Base-by-base conservation (phyloP, 1,139 yeast genomes). In the Candida sp. region DNA sequence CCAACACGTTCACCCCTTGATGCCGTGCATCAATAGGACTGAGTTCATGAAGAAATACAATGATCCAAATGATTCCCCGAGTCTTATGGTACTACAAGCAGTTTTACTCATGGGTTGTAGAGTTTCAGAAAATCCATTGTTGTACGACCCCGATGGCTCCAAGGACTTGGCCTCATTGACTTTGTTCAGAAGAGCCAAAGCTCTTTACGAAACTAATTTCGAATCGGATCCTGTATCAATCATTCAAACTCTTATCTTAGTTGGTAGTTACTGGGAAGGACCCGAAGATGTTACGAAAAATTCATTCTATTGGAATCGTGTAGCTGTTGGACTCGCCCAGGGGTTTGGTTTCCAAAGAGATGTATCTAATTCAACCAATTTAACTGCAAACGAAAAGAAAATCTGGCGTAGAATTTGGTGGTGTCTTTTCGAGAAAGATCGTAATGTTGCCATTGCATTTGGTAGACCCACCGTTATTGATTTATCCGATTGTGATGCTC, bases 361-460 rank as follows among this genome's bases (percentile, higher is more conserved):
- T 53, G 65, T 73, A 21, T 57, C 62, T 25, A 56, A 57, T 36
- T 62, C 71, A n/a, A 61, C 69, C 15, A 55, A 53, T 33, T 56
- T 72, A 27, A 50, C 69, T 15, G 33, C 41, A 0, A 48, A 56
- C 19, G 87, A 83, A 45, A 78, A 79, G 56, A 76, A 79, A 46
- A 65, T 82, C 44, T 82, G 87, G 80, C 75, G 84, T 51, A 69
- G 90, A 41, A 74, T 86, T 21, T 87, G 93, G 91, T 87, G 96
- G 96, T 74, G 84, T 47, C 64, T 87, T 23, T 85, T 84, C 59
- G 80, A 81, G 47, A 82, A 87, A 54, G 95, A 87, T 61, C 68
- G 90, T 21, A 73, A 79, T 45, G 81, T 82, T 4, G 83, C 88
- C n/a, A 77, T 85, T 44, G 89, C 91, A 0, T 82, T 84, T 62